Evolutionary conservation across 2,329 filamentous ascomycete species (phyloP), one percentile per base, ranked within the genome.

Genomic region (Clonostachys rosea): DNA sequence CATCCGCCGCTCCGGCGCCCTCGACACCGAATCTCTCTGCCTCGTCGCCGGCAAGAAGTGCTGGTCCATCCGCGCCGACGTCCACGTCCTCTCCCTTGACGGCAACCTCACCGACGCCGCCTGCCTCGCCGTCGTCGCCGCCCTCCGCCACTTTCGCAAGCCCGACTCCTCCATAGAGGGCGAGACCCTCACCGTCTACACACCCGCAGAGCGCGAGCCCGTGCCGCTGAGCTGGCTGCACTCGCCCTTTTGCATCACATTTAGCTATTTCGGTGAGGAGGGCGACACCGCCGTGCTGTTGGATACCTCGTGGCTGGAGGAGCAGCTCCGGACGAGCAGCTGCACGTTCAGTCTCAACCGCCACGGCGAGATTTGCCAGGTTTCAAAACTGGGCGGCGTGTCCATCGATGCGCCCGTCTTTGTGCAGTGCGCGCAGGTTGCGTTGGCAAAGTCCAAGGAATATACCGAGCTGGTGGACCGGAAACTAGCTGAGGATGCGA

Each of bases 11-110:
- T 96, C 91, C 2, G 87, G 87, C 56, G 92, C 94, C 7, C 81
- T 99, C 39, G 92, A 97, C 65, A 96, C 91, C 34, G 94, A 99
- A 69, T 96, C 91, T 5, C 79, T 99, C 41, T 99, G 94, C 66
- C 89, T 99, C 18, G 77, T 96, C 30, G 91, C 94, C 11, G 91
- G 89, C 8, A 78, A 87, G 50, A 96, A 95, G 67, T 94, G 89
- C 72, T 99, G 94, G 84, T 87, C 87, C 50, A 78, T 99, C 52
- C 84, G 92, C 49, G 91, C 89, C 17, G 92, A 97, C 64, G 81
- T 97, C 18, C 94, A 99, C 67, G 84, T 97, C 42, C 78, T 97
- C 42, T 86, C 90, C 44, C 89, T 91, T 62, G 92, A 97, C 63
- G 94, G 94, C 46, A 92, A 91, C 56, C 75, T 99, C 40, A 82